A percentile compares a stretch with the other conserved stretches of the same genome.
phyloP scores from a whole-genome alignment of 768 basidiomycete species.

The Rhizopogon rudus region DNA sequence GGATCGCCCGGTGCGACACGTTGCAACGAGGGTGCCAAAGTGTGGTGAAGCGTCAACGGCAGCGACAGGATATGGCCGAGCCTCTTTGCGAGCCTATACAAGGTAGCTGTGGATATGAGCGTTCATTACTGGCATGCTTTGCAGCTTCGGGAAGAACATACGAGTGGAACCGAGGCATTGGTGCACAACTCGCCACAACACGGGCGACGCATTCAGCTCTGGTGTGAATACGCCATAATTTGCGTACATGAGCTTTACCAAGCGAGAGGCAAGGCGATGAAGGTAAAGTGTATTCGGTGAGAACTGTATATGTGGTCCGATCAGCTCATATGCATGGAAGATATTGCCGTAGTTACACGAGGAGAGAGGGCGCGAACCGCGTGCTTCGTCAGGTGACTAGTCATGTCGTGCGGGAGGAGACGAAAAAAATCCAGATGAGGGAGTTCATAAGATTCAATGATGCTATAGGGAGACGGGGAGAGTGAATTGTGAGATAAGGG shows the following conservation, averaged over 20 bases:
- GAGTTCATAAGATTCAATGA: conserved; percentile 69
- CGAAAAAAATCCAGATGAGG: conserved; percentile 76
- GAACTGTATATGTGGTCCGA: conserved; percentile 37
- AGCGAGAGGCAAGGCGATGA: conserved; percentile 55
- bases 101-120: conserved; percentile 35
- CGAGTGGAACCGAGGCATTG: conserved; percentile 68
- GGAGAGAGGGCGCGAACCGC: conserved; percentile 65
- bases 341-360: conserved; percentile 36
- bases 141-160: conserved; percentile 36
- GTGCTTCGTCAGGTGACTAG: conserved; percentile 68
- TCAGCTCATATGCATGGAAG: conserved; percentile 9
- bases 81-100: conserved; percentile 62
- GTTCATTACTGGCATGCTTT: not conserved
- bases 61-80: conserved; percentile 51
- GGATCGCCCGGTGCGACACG: conserved; percentile 34
- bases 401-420: conserved; percentile 56
- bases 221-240: conserved; percentile 61
- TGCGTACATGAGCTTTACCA: conserved; percentile 53
- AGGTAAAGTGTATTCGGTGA: conserved; percentile 55
- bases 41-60: conserved; percentile 55
- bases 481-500: not conserved
- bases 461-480: conserved; percentile 36
- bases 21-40: conserved; percentile 39
- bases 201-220: conserved; percentile 67
- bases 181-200: conserved; percentile 70